A percentile compares a stretch with the other conserved stretches of the same genome.
Conservation (phyloP, 805 yeast species). For the Pichia occidentalis region DNA sequence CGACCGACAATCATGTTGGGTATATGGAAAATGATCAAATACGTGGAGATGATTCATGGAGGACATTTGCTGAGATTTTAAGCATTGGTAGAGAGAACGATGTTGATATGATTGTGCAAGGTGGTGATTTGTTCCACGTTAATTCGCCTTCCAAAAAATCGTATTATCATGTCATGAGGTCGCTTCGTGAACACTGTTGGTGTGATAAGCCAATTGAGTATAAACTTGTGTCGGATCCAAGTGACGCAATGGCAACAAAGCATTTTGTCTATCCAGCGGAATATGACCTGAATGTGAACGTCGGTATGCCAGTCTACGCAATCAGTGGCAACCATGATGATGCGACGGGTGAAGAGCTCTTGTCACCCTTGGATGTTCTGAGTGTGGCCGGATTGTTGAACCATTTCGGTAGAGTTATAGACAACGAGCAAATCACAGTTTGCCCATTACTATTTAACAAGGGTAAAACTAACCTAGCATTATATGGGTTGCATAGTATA, state of each 20-base stretch:
- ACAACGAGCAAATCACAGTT: conserved; percentile 67
- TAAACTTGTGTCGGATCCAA: conserved; percentile 76
- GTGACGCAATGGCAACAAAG: conserved; percentile 46
- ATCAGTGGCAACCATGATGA: conserved; percentile 97
- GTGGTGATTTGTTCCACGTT: conserved; percentile 89
- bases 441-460: conserved; percentile 77
- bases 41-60: conserved; percentile 85
- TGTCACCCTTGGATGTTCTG: conserved; percentile 82
- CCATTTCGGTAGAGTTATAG: conserved; percentile 78
- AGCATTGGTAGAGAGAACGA: conserved; percentile 58
- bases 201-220: conserved; percentile 86
- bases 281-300: conserved; percentile 85
- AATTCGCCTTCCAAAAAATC: conserved; percentile 87
- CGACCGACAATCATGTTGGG: conserved; percentile 97
- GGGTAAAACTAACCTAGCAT: conserved; percentile 73
- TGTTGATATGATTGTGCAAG: conserved; percentile 85
- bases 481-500: conserved; percentile 84
- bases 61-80: conserved; percentile 79
- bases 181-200: conserved; percentile 64
- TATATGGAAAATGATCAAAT: conserved; percentile 85
- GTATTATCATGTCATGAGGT: conserved; percentile 70
- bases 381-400: conserved; percentile 78
- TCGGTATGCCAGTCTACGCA: conserved; percentile 84
- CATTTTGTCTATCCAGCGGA: conserved; percentile 72
- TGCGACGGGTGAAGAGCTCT: conserved; percentile 77